These are phyloP conservation scores for Lachnellula arida DNA, from an alignment of 2,329 filamentous ascomycete species.

Conservation along the genomic window DNA sequence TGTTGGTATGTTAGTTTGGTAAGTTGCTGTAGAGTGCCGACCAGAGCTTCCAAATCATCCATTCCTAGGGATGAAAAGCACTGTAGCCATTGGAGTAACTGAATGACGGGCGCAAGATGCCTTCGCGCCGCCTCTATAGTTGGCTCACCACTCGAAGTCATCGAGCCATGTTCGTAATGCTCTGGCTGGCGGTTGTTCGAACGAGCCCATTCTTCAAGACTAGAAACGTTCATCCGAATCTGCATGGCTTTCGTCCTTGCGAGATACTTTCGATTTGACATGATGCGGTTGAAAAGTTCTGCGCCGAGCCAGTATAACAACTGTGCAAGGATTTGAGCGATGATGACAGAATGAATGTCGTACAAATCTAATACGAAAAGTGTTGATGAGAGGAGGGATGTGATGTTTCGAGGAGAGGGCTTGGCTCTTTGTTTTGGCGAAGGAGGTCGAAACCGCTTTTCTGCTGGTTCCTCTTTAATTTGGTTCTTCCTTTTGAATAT, in stretches of 20 bases:
- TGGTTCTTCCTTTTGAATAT: slow-evolving; percentile 89
- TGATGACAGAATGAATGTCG: slow-evolving; percentile 96
- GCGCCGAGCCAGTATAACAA: slow-evolving; percentile 94
- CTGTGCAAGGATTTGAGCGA: slow-evolving; percentile 84
- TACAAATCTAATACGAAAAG: slow-evolving; percentile 98
- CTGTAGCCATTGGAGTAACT: slow-evolving; percentile 94
- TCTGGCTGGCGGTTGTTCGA: slow-evolving; percentile 91
- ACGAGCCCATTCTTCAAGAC: slow-evolving; percentile 91
- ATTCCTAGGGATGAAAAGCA: slow-evolving; percentile 87
- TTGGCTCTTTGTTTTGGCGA: slow-evolving; percentile 92
- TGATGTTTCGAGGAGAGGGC: slow-evolving; percentile 89
- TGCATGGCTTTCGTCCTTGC: slow-evolving; percentile 98
- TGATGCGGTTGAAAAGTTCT: slow-evolving; percentile 95
- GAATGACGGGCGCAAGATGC: slow-evolving; percentile 85
- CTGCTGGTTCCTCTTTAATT: slow-evolving; percentile 81
- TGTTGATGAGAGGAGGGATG: slow-evolving; percentile 89
- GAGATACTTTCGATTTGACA: slow-evolving; percentile 92
- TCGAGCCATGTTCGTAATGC: slow-evolving; percentile 90
- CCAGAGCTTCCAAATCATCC: slow-evolving; percentile 83
- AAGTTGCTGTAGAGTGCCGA: slow-evolving; percentile 84
- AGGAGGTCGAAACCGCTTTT: slow-evolving; percentile 87
- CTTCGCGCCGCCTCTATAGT: slow-evolving; percentile 79
- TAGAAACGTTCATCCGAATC: slow-evolving; percentile 97
- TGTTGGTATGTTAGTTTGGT: slow-evolving; percentile 81
- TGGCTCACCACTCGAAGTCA: slow-evolving; percentile 76